phyloP scores from a whole-genome alignment of 176 grass and related monocot species.

The Puccinellia tenuiflora region DNA sequence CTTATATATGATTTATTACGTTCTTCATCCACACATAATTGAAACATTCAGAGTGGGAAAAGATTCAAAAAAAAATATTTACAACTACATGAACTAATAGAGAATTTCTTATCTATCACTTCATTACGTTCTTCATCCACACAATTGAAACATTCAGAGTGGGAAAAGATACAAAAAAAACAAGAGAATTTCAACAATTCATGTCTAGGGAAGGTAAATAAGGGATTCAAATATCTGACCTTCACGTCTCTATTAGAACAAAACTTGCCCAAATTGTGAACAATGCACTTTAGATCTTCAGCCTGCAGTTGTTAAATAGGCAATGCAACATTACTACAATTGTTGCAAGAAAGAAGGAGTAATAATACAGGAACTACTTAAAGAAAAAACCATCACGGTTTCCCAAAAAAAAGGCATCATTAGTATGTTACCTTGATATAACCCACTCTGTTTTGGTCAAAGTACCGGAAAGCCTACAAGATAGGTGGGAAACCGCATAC shows the following conservation, averaged over 20 bases:
- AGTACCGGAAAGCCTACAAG: slow-evolving; percentile 70
- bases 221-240: slow-evolving; percentile 27
- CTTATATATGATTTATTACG: not conserved
- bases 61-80: not conserved
- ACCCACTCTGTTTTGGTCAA: slow-evolving; percentile 53
- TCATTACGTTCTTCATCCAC: not conserved
- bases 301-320: slow-evolving; percentile 28
- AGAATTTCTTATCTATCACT: not conserved
- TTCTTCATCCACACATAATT: not conserved
- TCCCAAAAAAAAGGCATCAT: not conserved
- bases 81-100: not conserved
- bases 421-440: slow-evolving; percentile 51
- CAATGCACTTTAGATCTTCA: slow-evolving; percentile 69
- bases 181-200: not conserved
- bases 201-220: not conserved
- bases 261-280: slow-evolving; percentile 66
- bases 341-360: not conserved
- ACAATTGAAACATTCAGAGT: not conserved
- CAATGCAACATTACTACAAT: not conserved
- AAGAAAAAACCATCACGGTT: not conserved
- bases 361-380: not conserved
- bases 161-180: not conserved
- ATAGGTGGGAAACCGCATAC: not conserved
- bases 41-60: not conserved
- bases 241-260: slow-evolving; percentile 56